A percentile compares a stretch with the other conserved stretches of the same genome.
These are phyloP conservation scores for Aspergillus bombycis DNA, from an alignment of 2,329 filamentous ascomycete species.

Conservation along the genomic window DNA sequence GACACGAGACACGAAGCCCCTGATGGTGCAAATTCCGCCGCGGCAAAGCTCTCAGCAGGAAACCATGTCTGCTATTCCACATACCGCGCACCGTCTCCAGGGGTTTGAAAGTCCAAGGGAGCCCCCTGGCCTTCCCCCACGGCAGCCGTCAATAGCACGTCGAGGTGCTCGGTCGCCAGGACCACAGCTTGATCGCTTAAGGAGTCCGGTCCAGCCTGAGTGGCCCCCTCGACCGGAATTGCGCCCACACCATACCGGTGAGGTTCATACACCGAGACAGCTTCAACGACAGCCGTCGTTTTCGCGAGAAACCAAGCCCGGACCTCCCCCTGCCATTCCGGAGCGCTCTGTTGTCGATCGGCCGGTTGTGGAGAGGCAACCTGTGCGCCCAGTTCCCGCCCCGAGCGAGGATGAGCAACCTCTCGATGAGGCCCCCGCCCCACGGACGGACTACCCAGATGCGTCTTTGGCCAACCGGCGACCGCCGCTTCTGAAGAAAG, in stretches of 20 bases:
- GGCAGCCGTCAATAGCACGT: constrained; percentile 32
- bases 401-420: constrained; percentile 56
- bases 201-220: constrained; percentile 17
- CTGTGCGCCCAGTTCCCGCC: constrained; percentile 44
- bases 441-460: constrained; percentile 75
- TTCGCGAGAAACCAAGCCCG: constrained; percentile 30
- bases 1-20: constrained; percentile 33
- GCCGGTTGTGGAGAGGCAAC: constrained; percentile 25
- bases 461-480: constrained; percentile 80
- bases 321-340: constrained; percentile 20
- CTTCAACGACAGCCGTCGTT: constrained; percentile 33
- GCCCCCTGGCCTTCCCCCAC: constrained; percentile 55
- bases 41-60: constrained; percentile 24
- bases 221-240: constrained; percentile 21
- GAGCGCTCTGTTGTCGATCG: constrained; percentile 16
- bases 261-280: constrained; percentile 24
- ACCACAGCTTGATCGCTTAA: constrained; percentile 18
- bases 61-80: constrained; percentile 30
- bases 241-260: constrained; percentile 15
- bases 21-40: constrained; percentile 37
- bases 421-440: constrained; percentile 54
- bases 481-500: constrained; percentile 73
- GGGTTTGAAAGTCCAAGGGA: constrained; percentile 41
- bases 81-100: constrained; percentile 46
- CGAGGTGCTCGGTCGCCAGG: constrained; percentile 29